Percentiles rank a stretch among this genome's conserved stretches.
phyloP scores from a whole-genome alignment of 208 protist genomes.

The Zelonia costaricensis region DNA sequence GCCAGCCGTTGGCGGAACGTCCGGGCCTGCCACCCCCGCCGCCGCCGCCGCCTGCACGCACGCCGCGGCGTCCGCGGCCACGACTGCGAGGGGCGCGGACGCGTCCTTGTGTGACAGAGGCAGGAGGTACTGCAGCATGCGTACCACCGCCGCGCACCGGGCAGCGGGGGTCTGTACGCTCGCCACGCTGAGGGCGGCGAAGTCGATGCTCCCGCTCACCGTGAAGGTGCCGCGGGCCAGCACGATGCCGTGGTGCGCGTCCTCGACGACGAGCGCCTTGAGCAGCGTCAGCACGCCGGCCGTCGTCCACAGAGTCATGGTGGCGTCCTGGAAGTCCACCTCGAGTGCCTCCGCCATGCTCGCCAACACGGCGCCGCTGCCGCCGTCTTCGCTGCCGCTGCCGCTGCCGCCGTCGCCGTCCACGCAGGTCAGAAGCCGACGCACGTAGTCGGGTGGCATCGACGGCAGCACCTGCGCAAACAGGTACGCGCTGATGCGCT shows the following conservation, averaged over 20 bases:
- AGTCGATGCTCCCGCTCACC: constrained; percentile 11
- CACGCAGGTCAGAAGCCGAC: constrained; percentile 5
- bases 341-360: constrained; percentile 3
- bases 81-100: constrained; percentile 3
- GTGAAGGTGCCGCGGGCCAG: constrained; percentile 16
- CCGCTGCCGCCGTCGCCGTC: constrained; percentile 2
- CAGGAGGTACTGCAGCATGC: constrained; percentile 67
- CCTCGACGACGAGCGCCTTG: constrained; percentile 52
- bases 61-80: constrained; percentile 4
- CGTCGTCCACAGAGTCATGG: constrained; percentile 51
- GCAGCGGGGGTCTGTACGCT: constrained; percentile 28
- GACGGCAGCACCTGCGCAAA: constrained; percentile 13
- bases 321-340: constrained; percentile 3
- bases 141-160: constrained; percentile 34
- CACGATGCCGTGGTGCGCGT: constrained; percentile 18
- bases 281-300: constrained; percentile 62
- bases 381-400: not conserved
- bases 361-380: not conserved
- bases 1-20: not conserved
- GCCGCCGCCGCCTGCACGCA: not conserved
- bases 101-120: constrained; percentile 12
- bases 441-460: constrained; percentile 6
- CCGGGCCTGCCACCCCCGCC: not conserved
- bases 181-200: constrained; percentile 21
- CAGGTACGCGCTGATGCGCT: constrained; percentile 28